Evolutionary conservation across 441 rosid species (phyloP).

Genomic region (Metrosideros polymorpha): DNA sequence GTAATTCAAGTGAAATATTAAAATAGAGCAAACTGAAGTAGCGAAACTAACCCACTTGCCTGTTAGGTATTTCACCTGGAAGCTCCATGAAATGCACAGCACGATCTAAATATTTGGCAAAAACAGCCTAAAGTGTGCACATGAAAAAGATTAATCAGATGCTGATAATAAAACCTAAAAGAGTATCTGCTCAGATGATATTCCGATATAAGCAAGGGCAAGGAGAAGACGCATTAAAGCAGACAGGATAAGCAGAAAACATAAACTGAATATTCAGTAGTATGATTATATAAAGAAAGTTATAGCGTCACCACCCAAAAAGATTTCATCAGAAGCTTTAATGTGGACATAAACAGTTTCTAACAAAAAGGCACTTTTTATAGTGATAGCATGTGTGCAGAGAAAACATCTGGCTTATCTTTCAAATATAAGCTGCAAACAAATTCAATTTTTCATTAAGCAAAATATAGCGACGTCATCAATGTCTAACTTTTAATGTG

Average conservation of each 20-base stretch:
- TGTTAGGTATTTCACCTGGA: constrained; percentile 98
- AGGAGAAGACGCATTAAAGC: background rate
- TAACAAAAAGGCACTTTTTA: background rate
- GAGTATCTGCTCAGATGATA: background rate
- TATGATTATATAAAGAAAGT: background rate
- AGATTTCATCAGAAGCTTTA: background rate
- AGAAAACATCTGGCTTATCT: background rate
- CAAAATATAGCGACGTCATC: background rate
- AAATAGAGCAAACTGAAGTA: background rate
- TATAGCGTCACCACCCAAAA: background rate
- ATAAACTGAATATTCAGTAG: background rate
- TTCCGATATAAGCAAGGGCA: background rate
- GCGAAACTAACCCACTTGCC: constrained; percentile 35
- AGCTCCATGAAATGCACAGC: constrained; percentile 99
- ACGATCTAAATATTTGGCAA: constrained; percentile 81
- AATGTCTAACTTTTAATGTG: background rate
- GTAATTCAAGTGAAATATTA: background rate
- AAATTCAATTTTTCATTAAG: background rate
- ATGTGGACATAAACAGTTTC: background rate
- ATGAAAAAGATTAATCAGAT: constrained; percentile 2
- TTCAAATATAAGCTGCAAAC: background rate
- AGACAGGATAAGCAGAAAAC: background rate
- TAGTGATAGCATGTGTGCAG: background rate
- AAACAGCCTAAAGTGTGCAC: constrained; percentile 53
- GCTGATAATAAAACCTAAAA: background rate